phyloP scores from a whole-genome alignment of 2,329 filamentous ascomycete genomes.

The Fusarium staphyleae region DNA sequence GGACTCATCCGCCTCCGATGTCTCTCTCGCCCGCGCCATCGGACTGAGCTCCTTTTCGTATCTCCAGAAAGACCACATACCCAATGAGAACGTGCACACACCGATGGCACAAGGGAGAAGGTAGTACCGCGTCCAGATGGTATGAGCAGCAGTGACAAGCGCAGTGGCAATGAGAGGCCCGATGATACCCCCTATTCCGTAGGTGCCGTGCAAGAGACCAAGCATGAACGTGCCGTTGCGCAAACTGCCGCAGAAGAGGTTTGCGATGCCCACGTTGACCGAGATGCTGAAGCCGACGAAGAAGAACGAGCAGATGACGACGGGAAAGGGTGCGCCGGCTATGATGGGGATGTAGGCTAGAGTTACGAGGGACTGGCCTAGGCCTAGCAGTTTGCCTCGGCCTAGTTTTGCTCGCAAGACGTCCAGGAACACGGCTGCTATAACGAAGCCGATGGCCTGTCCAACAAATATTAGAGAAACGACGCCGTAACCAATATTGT shows the following conservation, averaged over 20 bases:
- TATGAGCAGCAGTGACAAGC: constrained; percentile 65
- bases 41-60: constrained; percentile 67
- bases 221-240: constrained; percentile 61
- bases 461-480: constrained; percentile 85
- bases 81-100: constrained; percentile 62
- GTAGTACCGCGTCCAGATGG: constrained; percentile 77
- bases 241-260: constrained; percentile 65
- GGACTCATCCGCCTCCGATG: constrained; percentile 28
- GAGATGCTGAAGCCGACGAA: constrained; percentile 68
- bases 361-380: constrained; percentile 64
- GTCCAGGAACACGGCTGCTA: constrained; percentile 74
- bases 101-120: constrained; percentile 68
- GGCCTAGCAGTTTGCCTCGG: constrained; percentile 67
- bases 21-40: constrained; percentile 47
- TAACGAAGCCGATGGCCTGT: constrained; percentile 78
- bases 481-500: constrained; percentile 76
- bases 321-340: constrained; percentile 72
- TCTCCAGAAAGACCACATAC: constrained; percentile 71
- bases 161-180: constrained; percentile 79
- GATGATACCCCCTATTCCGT: constrained; percentile 69
- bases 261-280: constrained; percentile 63
- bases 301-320: constrained; percentile 73
- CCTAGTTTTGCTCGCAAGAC: constrained; percentile 68
- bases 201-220: constrained; percentile 71
- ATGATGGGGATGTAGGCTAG: constrained; percentile 71